phyloP scores from a whole-genome alignment of 2,329 filamentous ascomycete genomes.

The Alternaria rosae region DNA sequence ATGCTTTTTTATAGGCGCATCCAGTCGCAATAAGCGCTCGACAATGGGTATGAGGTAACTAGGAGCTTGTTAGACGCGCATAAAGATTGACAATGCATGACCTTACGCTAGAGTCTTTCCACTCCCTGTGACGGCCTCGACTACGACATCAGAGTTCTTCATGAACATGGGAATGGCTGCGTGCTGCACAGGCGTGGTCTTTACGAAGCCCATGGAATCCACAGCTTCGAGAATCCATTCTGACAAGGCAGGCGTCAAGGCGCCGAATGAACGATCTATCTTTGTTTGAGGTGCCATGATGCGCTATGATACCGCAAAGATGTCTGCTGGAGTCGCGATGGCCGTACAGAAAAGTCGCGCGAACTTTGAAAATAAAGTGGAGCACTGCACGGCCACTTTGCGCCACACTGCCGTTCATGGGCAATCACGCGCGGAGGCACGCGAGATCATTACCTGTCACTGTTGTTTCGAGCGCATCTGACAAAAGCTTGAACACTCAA shows the following conservation, averaged over 20 bases:
- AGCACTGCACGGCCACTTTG: constrained; percentile 12
- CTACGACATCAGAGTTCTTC: constrained; percentile 89
- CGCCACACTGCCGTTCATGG: not conserved
- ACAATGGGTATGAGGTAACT: constrained; percentile 81
- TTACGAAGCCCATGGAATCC: constrained; percentile 80
- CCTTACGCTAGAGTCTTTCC: constrained; percentile 45
- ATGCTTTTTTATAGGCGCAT: constrained; percentile 85
- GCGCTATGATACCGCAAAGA: not conserved
- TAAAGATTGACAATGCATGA: not conserved
- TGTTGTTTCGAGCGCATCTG: not conserved
- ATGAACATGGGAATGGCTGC: constrained; percentile 89
- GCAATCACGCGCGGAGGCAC: not conserved
- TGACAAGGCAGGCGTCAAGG: constrained; percentile 72
- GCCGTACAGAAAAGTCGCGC: constrained; percentile 11
- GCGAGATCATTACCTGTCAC: not conserved
- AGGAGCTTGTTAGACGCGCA: not conserved
- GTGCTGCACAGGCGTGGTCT: constrained; percentile 94
- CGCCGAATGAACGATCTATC: constrained; percentile 67
- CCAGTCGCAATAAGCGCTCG: constrained; percentile 79
- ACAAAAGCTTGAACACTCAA: not conserved
- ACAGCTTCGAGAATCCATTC: constrained; percentile 89
- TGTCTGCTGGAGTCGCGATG: constrained; percentile 5
- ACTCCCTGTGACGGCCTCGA: constrained; percentile 67
- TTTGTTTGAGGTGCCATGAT: constrained; percentile 46
- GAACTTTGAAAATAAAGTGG: constrained; percentile 30